Evolutionary conservation across 169 alveolate species (phyloP), one percentile per base, ranked within the genome.

Genomic region (Miamiensis avidus): DNA sequence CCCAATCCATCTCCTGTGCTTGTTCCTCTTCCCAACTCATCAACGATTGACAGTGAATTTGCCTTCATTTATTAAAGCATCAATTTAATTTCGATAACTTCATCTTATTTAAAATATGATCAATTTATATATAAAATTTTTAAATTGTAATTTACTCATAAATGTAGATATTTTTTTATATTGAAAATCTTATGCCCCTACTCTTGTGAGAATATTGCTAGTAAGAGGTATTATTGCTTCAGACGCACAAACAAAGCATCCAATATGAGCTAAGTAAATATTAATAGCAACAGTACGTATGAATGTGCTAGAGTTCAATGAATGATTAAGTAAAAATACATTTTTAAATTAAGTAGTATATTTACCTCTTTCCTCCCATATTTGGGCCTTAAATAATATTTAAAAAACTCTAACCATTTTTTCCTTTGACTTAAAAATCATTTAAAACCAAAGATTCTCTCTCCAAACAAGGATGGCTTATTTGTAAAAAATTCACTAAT

Each of bases 301-400:
- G 83, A 95, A 98, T 11, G 99, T 98, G 78, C 99, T n/a, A n/a
- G n/a, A n/a, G n/a, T n/a, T n/a, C n/a, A n/a, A n/a, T n/a, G n/a
- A n/a, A n/a, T n/a, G n/a, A n/a, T n/a, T n/a, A n/a, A n/a, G n/a
- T n/a, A n/a, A n/a, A n/a, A n/a, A n/a, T n/a, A n/a, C n/a, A n/a
- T n/a, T n/a, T n/a, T n/a, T n/a, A n/a, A n/a, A n/a, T n/a, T n/a
- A n/a, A n/a, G n/a, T n/a, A n/a, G n/a, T n/a, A n/a, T n/a, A n/a
- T n/a, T n/a, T n/a, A n/a, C n/a, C n/a, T 96, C 82, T 98, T 98
- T 31, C 99, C 99, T 33, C 99, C 99, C 99, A 98, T 98, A 87
- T 98, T 98, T 20, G 99, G 99, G 26, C 99, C 99, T 6, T 99
- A 98, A 31, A 98, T 98, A 65, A n/a, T n/a, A n/a, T n/a, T n/a